Base-by-base conservation (phyloP, 306 rosid species). In the Sechiopsis laciniata region DNA sequence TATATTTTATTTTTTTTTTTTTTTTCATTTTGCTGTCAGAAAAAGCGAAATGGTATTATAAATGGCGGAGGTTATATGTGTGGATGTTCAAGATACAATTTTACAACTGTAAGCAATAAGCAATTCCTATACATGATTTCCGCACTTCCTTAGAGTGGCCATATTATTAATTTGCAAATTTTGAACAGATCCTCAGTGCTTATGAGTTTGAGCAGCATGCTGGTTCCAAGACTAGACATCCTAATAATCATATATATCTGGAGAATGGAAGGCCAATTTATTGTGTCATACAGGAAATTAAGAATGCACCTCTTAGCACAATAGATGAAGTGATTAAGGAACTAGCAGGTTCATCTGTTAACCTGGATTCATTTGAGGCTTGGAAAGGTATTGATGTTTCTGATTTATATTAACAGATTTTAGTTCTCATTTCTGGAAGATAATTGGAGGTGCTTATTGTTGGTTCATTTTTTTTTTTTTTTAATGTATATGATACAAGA, bases 181-280 rank as follows among this genome's bases (percentile, higher is more conserved):
- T 32, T 78, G 65, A 72, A 61, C 85, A 95, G 99, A 96, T 89
- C 35, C 91, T 91, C 63, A 91, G 88, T 83, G 99, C 99, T 7
- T 91, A 89, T 71, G 97, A 95, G 88, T 95, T 95, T 71, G 99
- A 95, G 89, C 91, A 85, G 84, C 99, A 95, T 78, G 99, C 97
- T 66, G 99, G 99, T 75, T 88, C 84, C 71, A 91, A 84, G 85
- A 95, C 97, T 26, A 91, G 99, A 72, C 97, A 95, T 84, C 97
- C 99, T 48, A 91, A 95, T 68, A 95, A 95, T 84, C 99, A 91
- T 74, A 95, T 95, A 80, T 91, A 67, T 85, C 76, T 95, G 79
- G 99, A 91, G 78, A 95, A 88, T 78, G 95, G 97, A 78, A 89
- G 84, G 86, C 89, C 96, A 9, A 84, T 95, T 78, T 94, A 94